Conservation (phyloP, 345 rosid species). For the Dipteronia dyeriana region DNA sequence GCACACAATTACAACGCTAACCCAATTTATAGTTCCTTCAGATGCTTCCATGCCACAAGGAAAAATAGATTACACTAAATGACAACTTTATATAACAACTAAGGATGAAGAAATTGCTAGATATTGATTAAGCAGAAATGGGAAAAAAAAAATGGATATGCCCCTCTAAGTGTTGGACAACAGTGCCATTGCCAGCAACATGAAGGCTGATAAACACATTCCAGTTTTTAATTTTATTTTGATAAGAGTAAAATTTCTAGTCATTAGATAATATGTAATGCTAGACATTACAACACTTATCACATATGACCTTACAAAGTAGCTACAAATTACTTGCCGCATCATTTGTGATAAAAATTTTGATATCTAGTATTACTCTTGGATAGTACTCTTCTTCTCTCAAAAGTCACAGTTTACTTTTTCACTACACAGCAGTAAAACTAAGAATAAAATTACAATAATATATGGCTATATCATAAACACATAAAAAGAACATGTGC, state of each 20-base stretch:
- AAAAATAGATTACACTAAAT: not conserved
- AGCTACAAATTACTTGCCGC: not conserved
- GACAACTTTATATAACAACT: not conserved
- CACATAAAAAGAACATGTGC: not conserved
- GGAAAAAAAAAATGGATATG: not conserved
- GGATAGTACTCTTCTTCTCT: not conserved
- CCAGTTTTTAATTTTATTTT: not conserved
- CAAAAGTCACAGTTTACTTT: not conserved
- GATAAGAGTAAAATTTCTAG: too few species aligned
- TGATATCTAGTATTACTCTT: not conserved
- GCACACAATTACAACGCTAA: not conserved
- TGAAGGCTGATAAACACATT: not conserved
- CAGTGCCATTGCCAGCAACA: not conserved
- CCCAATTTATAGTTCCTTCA: not conserved
- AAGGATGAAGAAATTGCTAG: not conserved
- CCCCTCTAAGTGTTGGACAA: not conserved
- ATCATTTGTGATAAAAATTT: not conserved
- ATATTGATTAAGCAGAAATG: not conserved
- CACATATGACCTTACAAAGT: too few species aligned
- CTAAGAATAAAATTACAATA: not conserved
- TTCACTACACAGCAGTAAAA: not conserved
- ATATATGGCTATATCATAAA: not conserved
- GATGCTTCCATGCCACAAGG: not conserved
- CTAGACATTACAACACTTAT: not conserved
- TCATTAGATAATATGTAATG: not conserved